Conservation (phyloP, 805 yeast genomes). For the Pichia membranifaciens region DNA sequence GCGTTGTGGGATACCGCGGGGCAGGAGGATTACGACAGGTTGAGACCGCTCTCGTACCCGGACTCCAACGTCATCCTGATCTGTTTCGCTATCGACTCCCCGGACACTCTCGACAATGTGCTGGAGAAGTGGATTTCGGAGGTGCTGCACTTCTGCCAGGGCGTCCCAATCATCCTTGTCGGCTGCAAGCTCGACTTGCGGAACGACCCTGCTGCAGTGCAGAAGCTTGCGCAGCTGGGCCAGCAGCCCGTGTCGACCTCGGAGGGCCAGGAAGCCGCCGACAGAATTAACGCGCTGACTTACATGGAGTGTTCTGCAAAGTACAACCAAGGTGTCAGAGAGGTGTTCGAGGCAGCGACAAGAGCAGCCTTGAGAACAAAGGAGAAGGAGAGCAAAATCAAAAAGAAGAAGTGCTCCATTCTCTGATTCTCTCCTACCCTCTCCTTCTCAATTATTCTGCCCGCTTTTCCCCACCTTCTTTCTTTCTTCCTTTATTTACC, state of each 20-base stretch:
- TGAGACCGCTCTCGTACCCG: conserved; percentile 87
- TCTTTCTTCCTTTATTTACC: neutral
- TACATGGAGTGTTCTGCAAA: conserved; percentile 92
- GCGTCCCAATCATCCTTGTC: conserved; percentile 86
- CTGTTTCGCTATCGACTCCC: conserved; percentile 86
- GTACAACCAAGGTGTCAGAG: conserved; percentile 86
- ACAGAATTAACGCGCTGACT: conserved; percentile 79
- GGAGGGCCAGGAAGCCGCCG: conserved; percentile 84
- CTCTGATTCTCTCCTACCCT: conserved; percentile 35
- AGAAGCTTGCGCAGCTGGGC: conserved; percentile 64
- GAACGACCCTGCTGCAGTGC: conserved; percentile 72
- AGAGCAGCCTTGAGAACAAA: conserved; percentile 78
- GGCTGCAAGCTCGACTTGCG: conserved; percentile 91
- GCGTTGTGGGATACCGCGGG: conserved; percentile 99
- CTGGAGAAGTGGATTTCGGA: conserved; percentile 96
- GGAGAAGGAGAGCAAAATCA: conserved; percentile 45
- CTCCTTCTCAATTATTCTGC: neutral
- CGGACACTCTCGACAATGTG: conserved; percentile 88
- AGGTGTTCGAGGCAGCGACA: conserved; percentile 88
- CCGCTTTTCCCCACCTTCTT: neutral
- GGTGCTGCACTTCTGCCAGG: conserved; percentile 89
- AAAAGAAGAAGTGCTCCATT: conserved; percentile 53
- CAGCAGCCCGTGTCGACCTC: conserved; percentile 75
- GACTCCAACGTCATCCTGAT: conserved; percentile 88
- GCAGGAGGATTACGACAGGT: conserved; percentile 94